Evolutionary conservation across 2,329 filamentous ascomycete species (phyloP).

Genomic region (Didymella glomerata): DNA sequence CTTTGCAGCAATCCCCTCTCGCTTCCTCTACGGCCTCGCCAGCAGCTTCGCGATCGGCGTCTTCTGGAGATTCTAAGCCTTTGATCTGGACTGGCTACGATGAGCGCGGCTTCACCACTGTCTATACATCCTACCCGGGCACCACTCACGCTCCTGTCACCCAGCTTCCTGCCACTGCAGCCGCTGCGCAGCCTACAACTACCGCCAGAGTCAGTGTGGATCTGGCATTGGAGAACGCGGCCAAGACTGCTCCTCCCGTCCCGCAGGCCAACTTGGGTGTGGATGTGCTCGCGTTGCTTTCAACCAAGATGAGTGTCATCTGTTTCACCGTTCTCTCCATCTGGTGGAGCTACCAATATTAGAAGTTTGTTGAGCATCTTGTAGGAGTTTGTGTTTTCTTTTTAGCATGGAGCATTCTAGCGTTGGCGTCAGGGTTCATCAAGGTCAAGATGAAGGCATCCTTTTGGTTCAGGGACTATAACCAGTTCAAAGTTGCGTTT

Average conservation of each 20-base stretch:
- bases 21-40: conserved; percentile 62
- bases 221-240: conserved; percentile 19
- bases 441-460: conserved; percentile 16
- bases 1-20: conserved; percentile 59
- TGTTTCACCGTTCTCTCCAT: background rate
- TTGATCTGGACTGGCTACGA: conserved; percentile 58
- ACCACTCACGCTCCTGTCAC: conserved; percentile 22
- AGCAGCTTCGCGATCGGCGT: conserved; percentile 49
- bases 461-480: background rate
- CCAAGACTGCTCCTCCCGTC: conserved; percentile 13
- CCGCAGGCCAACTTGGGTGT: conserved; percentile 14
- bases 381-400: conserved; percentile 1
- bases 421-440: conserved; percentile 15
- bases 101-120: conserved; percentile 60
- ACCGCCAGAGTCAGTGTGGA: conserved; percentile 10
- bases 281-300: background rate
- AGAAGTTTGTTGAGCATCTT: conserved; percentile 5
- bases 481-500: background rate
- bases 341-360: background rate
- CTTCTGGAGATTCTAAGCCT: conserved; percentile 40
- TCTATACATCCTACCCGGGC: conserved; percentile 47
- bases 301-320: background rate
- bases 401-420: conserved; percentile 11
- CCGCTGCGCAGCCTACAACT: conserved; percentile 9
- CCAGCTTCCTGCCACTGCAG: conserved; percentile 10